phyloP scores from a whole-genome alignment of 768 basidiomycete genomes.

The Pisolithus marmoratus region DNA sequence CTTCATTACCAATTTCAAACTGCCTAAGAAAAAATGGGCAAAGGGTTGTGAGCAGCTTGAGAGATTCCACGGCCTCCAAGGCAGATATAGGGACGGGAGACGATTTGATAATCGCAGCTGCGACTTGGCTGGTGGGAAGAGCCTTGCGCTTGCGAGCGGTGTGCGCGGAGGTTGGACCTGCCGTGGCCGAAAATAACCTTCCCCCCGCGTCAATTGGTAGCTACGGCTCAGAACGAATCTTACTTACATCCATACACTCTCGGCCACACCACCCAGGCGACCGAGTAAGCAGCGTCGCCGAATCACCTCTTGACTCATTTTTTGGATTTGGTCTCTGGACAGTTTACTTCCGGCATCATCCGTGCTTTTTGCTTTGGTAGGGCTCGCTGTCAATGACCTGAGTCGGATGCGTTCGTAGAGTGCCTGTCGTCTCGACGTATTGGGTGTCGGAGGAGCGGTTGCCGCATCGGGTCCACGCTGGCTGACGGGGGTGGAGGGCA shows the following conservation, averaged over 20 bases:
- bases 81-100: slow-evolving; percentile 75
- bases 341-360: slow-evolving; percentile 41
- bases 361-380: slow-evolving; percentile 48
- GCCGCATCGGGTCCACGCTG: slow-evolving; percentile 50
- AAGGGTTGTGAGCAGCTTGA: slow-evolving; percentile 56
- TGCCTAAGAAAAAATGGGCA: slow-evolving; percentile 79
- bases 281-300: slow-evolving; percentile 72
- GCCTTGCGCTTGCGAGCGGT: slow-evolving; percentile 65
- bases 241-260: slow-evolving; percentile 80
- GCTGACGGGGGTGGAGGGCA: slow-evolving; percentile 63
- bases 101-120: slow-evolving; percentile 67
- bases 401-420: slow-evolving; percentile 78
- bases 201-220: background rate
- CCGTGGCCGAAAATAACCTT: slow-evolving; percentile 71
- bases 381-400: slow-evolving; percentile 61
- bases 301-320: slow-evolving; percentile 73
- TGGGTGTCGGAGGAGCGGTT: slow-evolving; percentile 63
- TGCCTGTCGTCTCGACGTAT: slow-evolving; percentile 70
- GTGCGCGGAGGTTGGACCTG: slow-evolving; percentile 45
- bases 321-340: slow-evolving; percentile 61
- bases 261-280: slow-evolving; percentile 74
- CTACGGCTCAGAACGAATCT: background rate
- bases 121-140: slow-evolving; percentile 61
- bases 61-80: slow-evolving; percentile 72
- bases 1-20: slow-evolving; percentile 53